Base-by-base conservation (phyloP, 208 protist genomes). In the Giardia muris region DNA sequence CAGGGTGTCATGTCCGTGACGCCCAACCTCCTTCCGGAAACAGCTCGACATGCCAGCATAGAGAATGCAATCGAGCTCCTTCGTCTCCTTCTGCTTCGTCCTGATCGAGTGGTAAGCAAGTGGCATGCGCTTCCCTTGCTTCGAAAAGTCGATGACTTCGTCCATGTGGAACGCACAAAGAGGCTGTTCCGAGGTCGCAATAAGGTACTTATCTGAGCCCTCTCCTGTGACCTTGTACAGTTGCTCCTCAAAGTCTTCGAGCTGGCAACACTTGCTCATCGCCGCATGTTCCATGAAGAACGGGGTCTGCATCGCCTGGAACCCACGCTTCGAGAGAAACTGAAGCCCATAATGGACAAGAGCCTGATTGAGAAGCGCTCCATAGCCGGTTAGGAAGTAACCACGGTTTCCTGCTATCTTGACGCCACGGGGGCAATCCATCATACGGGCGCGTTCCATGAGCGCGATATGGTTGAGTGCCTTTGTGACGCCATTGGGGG, bases 111-210 rank as follows among this genome's bases (percentile, higher is more conserved):
- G 10, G 57, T 76, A 76, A 10, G 57, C 30, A 39, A 76, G 57
- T 30, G 10, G 19, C 30, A 30, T 30, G 10, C 10, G 10, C 57
- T 76, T 10, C 19, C 57, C 57, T 76, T 76, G 57, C 30, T 76
- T 76, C 30, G 57, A 76, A 76, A 96, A 95, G 10, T 96, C 95
- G 87, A 99, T 96, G 96, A 96, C 98, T 93, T 97, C 96, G 87
- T 96, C 95, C 0, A 94, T 94, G 95, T 99, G 98, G 93, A 97
- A 98, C 4, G 97, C 97, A 92, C 96, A 97, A 92, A 99, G 97
- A 86, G 98, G 97, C 94, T 99, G 98, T 95, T 99, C 99, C 91
- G 97, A 98, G 47, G 99, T 99, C 47, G 98, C 98, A 95, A 99
- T 99, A 19, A 99, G 96, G 95, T 99, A 99, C 96, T 99, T 99